phyloP scores from a whole-genome alignment of 768 basidiomycete species.

The Hypholoma fasciculare region DNA sequence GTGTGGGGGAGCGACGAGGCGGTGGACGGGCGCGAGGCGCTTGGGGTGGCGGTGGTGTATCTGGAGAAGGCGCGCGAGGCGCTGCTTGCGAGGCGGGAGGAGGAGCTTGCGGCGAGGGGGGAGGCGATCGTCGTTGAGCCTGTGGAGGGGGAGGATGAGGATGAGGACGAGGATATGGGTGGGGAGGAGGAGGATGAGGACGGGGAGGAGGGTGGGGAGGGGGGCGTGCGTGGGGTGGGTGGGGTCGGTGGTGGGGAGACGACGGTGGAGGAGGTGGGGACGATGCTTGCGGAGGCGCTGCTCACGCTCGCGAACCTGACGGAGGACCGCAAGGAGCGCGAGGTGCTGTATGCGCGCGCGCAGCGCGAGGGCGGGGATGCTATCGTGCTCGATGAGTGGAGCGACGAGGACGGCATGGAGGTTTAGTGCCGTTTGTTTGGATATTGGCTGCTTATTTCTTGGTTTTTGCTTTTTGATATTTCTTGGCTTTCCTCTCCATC shows the following conservation, averaged over 20 bases:
- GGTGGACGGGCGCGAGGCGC: slow-evolving; percentile 52
- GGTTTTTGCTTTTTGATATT: background rate
- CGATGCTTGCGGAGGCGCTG: slow-evolving; percentile 50
- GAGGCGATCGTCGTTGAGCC: background rate
- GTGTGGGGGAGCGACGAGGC: slow-evolving; percentile 47
- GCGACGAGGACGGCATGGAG: slow-evolving; percentile 21
- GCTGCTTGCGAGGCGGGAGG: slow-evolving; percentile 7
- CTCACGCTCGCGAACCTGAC: slow-evolving; percentile 62
- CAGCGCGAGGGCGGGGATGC: slow-evolving; percentile 36
- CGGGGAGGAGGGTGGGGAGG: slow-evolving; percentile 21
- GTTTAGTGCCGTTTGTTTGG: background rate
- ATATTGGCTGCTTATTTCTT: background rate
- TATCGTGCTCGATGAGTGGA: slow-evolving; percentile 5
- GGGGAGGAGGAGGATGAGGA: slow-evolving; percentile 10
- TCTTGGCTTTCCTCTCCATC: background rate
- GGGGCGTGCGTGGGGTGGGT: slow-evolving; percentile 12
- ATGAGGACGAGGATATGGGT: slow-evolving; percentile 1
- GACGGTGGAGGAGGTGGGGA: slow-evolving; percentile 1
- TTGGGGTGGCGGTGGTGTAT: slow-evolving; percentile 43
- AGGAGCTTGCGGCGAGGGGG: slow-evolving; percentile 7
- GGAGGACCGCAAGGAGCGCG: slow-evolving; percentile 42
- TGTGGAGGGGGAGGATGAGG: slow-evolving; percentile 14
- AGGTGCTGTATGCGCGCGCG: slow-evolving; percentile 53
- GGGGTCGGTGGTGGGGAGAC: background rate
- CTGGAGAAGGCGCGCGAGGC: slow-evolving; percentile 39